phyloP scores from a whole-genome alignment of 768 basidiomycete genomes.

The Trametes coccinea region DNA sequence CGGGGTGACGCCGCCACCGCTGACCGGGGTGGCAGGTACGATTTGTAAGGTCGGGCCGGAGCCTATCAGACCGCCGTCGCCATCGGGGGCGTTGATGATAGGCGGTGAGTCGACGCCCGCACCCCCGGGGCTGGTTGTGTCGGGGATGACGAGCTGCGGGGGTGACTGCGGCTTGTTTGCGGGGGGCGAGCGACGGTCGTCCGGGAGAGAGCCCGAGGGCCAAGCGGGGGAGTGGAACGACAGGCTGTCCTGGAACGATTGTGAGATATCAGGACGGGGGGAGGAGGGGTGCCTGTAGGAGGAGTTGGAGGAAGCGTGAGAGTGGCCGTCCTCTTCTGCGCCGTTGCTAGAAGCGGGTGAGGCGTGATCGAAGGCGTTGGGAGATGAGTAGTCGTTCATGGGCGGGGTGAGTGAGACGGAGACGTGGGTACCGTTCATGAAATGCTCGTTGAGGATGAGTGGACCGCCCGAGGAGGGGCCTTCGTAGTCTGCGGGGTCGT shows the following conservation, averaged over 20 bases:
- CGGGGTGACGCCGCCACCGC: conserved; percentile 52
- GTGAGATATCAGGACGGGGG: conserved; percentile 57
- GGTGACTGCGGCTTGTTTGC: conserved; percentile 65
- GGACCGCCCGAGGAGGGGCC: conserved; percentile 47
- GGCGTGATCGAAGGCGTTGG: conserved; percentile 57
- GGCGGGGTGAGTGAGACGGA: conserved; percentile 42
- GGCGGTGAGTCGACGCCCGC: conserved; percentile 44
- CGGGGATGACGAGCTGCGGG: conserved; percentile 58
- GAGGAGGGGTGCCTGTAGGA: conserved; percentile 56
- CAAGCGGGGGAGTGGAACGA: conserved; percentile 67
- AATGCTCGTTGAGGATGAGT: conserved; percentile 63
- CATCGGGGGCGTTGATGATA: conserved; percentile 63
- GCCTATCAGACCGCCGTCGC: conserved; percentile 46
- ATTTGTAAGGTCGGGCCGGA: conserved; percentile 71
- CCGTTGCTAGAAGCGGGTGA: conserved; percentile 62
- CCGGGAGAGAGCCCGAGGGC: conserved; percentile 43
- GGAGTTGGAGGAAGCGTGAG: conserved; percentile 68
- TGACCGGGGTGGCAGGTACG: conserved; percentile 81
- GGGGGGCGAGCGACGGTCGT: conserved; percentile 42
- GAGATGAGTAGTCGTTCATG: conserved; percentile 32
- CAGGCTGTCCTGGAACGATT: conserved; percentile 54
- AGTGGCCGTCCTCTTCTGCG: conserved; percentile 49
- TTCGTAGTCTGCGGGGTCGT: conserved; percentile 79
- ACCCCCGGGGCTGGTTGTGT: conserved; percentile 44
- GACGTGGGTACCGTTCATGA: conserved; percentile 36